These are phyloP conservation scores for Aspergillus sp. DNA, from an alignment of 2,329 filamentous ascomycete genomes.

Conservation along the genomic window DNA sequence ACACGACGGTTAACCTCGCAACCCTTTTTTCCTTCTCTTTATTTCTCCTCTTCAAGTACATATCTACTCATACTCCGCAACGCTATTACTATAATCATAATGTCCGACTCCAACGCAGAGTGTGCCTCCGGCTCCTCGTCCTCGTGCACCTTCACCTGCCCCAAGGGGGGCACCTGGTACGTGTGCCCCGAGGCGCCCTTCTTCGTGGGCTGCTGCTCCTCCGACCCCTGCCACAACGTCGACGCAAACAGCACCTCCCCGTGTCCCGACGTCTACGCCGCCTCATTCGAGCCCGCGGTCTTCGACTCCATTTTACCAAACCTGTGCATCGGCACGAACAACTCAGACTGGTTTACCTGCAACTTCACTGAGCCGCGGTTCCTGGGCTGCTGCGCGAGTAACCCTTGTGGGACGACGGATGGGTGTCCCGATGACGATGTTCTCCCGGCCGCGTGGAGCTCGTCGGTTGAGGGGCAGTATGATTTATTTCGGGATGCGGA, in stretches of 20 bases:
- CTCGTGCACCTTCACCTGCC: constrained; percentile 26
- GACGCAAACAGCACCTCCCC: constrained; percentile 40
- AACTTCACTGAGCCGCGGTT: constrained; percentile 11
- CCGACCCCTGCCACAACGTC: constrained; percentile 28
- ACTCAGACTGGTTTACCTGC: constrained; percentile 13
- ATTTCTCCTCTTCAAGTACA: not conserved
- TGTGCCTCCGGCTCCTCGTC: constrained; percentile 9
- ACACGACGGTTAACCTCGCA: too few species aligned
- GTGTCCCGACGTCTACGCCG: constrained; percentile 54
- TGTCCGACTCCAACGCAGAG: not conserved
- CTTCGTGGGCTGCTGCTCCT: constrained; percentile 33
- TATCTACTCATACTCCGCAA: not conserved
- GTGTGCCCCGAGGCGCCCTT: constrained; percentile 27
- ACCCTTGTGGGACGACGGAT: not conserved
- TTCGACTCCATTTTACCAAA: constrained; percentile 9
- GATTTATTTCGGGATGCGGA: constrained; percentile 10
- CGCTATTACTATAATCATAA: not conserved
- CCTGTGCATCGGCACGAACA: constrained; percentile 2
- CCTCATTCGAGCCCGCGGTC: constrained; percentile 26
- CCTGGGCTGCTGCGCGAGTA: constrained; percentile 11
- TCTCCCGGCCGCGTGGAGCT: constrained; percentile 7
- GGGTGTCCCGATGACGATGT: constrained; percentile 4
- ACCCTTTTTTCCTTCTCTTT: not conserved
- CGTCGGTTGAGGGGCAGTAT: not conserved
- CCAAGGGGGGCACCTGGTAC: constrained; percentile 29